Evolutionary conservation across 2,329 filamentous ascomycete genomes (phyloP), one percentile per base, ranked within the genome.

Genomic region (Microdochium paspali): DNA sequence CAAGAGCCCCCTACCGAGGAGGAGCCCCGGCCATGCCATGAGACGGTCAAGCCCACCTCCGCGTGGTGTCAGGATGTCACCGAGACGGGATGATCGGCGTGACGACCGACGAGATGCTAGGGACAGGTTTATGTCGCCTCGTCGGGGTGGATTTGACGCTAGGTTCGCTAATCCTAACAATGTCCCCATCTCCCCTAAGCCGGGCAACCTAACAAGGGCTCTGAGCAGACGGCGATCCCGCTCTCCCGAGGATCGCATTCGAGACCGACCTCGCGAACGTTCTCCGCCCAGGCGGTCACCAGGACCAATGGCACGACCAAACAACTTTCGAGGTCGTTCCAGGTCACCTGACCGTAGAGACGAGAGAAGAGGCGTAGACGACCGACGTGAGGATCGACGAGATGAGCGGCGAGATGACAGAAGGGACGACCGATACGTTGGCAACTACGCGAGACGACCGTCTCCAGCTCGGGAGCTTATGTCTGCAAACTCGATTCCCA

Each of bases 311-410:
- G 53, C 65, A 10, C 66, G 71, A 32, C 70, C 64, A n/a, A 64
- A 54, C 47, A 65, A 70, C 2, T 80, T 76, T 53, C 69, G 77
- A 47, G 73, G 68, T n/a, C 71, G 75, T 28, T 78, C 76, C 40
- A 76, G 69, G 44, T 67, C 35, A 21, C 35, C 69, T 13, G 71
- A 71, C 44, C 71, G 76, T 40, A 69, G 74, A 42, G 73, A 69
- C 30, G 68, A 40, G 13, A 40, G 35, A 21, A n/a, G 35, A 3
- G 35, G 35, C 44, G 67, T 28, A 13, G 26, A 69, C 13, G 71
- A 71, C 44, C 71, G 76, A 40, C 69, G 74, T 42, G 73, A 69
- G 26, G 68, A 40, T 12, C 10, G 35, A 6, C 15, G 35, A 21
- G 35, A 40, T 18, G 31, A 35, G 10, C 10, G 26, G 26, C 26